Percentiles rank a stretch among this genome's conserved stretches.
Evolutionary conservation across 2,329 filamentous ascomycete species (phyloP).

Genomic region (Beauveria bassiana): DNA sequence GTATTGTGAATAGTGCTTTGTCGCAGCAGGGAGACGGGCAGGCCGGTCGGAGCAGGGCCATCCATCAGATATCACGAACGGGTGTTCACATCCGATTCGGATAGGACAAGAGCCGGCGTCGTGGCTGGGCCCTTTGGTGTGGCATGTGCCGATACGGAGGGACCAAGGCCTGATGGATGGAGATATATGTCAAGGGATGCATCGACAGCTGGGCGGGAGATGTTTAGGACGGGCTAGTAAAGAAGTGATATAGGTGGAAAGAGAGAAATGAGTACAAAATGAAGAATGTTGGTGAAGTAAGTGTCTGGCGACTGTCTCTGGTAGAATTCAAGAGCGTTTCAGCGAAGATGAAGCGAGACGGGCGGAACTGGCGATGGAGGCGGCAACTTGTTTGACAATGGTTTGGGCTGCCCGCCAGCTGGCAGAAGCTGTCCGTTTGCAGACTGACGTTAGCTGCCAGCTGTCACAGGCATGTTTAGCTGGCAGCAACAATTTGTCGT

Average conservation of each 20-base stretch:
- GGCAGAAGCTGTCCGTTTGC: background rate
- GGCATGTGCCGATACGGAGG: background rate
- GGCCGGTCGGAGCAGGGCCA: background rate
- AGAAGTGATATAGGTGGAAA: background rate
- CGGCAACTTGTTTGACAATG: background rate
- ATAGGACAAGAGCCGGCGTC: background rate
- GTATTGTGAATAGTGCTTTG: background rate
- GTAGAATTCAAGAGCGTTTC: constrained; percentile 4
- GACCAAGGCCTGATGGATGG: background rate
- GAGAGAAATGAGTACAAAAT: background rate
- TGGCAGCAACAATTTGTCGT: background rate
- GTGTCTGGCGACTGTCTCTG: constrained; percentile 10
- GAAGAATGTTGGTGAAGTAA: no score
- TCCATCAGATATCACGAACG: background rate
- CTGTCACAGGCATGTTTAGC: background rate
- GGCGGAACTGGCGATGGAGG: background rate
- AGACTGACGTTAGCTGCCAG: background rate
- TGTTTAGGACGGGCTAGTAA: background rate
- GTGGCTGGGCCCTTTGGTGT: background rate
- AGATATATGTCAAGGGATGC: background rate
- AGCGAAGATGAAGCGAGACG: constrained; percentile 7
- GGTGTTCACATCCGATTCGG: background rate
- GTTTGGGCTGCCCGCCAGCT: background rate
- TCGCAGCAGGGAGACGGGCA: background rate
- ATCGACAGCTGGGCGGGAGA: background rate